These are phyloP conservation scores for Hygrophila difformis DNA, from an alignment of 257 asterid species.

Conservation along the genomic window DNA sequence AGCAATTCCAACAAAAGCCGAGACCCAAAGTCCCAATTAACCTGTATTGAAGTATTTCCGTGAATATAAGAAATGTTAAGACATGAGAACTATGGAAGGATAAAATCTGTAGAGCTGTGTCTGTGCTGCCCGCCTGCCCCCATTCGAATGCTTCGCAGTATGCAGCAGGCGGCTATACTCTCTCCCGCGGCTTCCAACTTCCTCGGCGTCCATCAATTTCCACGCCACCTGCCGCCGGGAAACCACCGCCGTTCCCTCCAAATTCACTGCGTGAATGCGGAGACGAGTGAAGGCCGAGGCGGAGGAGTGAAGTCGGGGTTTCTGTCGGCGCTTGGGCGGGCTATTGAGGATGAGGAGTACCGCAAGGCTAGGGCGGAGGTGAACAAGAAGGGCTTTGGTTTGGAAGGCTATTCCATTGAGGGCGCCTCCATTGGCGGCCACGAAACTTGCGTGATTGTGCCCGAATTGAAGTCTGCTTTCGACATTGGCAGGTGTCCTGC, in stretches of 20 bases:
- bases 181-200: conserved; percentile 18
- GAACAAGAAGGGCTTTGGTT: conserved; percentile 42
- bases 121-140: no score
- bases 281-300: conserved; percentile 16
- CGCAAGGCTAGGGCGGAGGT: conserved; percentile 94
- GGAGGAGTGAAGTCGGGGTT: conserved; percentile 36
- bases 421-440: conserved; percentile 91
- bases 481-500: conserved; percentile 97
- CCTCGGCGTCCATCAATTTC: conserved; percentile 19
- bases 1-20: no score
- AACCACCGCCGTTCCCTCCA: conserved; percentile 16
- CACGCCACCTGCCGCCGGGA: conserved; percentile 10
- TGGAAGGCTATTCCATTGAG: conserved; percentile 72
- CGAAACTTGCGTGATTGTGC: conserved; percentile 88
- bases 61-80: no score
- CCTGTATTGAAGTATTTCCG: no score
- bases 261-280: conserved; percentile 18
- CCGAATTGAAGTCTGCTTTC: conserved; percentile 83
- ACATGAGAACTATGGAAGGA: no score
- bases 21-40: no score
- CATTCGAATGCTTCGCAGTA: no score
- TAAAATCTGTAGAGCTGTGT: no score
- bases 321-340: conserved; percentile 71
- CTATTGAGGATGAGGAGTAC: conserved; percentile 91
- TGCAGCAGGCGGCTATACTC: no score